Conservation (phyloP, 345 rosid genomes). For the Kernera saxatilis region DNA sequence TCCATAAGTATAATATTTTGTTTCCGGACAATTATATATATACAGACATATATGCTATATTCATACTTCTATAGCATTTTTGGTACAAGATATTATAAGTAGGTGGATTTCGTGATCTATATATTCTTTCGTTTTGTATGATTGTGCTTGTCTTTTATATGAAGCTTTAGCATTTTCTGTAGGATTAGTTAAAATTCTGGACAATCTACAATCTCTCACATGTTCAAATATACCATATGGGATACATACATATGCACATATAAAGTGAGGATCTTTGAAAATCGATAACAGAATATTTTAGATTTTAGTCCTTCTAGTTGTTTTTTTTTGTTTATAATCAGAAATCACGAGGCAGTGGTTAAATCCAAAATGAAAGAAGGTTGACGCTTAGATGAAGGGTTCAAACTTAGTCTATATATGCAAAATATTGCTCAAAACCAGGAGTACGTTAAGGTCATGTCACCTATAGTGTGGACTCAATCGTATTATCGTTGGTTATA, state of each 20-base stretch:
- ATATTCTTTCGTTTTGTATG: constrained; percentile 30
- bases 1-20: not conserved
- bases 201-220: constrained; percentile 15
- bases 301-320: not conserved
- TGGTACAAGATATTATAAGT: constrained; percentile 19
- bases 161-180: constrained; percentile 29
- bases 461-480: not conserved
- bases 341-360: not conserved
- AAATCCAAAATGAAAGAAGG: not conserved
- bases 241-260: not conserved
- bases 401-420: not conserved
- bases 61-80: not conserved
- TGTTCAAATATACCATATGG: constrained; percentile 6
- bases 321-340: not conserved
- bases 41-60: not conserved
- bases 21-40: not conserved
- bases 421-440: not conserved
- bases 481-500: not conserved
- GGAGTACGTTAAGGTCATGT: not conserved
- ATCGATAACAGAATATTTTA: not conserved
- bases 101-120: constrained; percentile 30
- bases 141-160: constrained; percentile 30
- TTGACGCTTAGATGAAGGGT: not conserved
- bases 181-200: constrained; percentile 22
- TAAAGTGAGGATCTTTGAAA: not conserved